Percentiles rank a stretch among this genome's conserved stretches.
Conservation (phyloP, 164 flowering plant species). For the Stephania cephalantha region DNA sequence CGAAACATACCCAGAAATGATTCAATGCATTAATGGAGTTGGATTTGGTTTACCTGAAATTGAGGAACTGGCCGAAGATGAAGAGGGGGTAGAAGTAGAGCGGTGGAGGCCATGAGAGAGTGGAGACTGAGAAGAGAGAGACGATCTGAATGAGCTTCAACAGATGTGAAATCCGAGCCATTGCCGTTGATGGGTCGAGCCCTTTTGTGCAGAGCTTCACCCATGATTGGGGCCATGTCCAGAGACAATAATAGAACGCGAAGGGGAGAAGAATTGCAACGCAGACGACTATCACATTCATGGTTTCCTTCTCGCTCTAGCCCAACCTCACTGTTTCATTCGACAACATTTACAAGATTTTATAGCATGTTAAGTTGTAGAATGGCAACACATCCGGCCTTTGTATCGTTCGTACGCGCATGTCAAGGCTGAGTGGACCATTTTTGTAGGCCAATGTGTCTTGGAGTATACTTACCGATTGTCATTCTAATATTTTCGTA, state of each 20-base stretch:
- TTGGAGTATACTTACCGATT: too few species aligned
- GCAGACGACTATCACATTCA: conserved; percentile 51
- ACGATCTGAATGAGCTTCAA: conserved; percentile 68
- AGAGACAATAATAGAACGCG: conserved; percentile 73
- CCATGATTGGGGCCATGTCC: conserved; percentile 76
- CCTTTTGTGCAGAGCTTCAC: conserved; percentile 62
- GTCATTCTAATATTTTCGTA: too few species aligned
- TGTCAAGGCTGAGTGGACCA: too few species aligned
- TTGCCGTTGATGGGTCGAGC: conserved; percentile 59
- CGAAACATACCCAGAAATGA: neutral
- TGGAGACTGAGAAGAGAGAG: conserved; percentile 61
- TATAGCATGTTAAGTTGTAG: too few species aligned
- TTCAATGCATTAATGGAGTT: neutral
- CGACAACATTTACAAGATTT: too few species aligned
- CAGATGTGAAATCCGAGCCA: conserved; percentile 71
- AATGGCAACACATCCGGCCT: too few species aligned
- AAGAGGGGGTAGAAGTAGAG: conserved; percentile 77
- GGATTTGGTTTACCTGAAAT: conserved; percentile 52
- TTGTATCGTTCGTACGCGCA: too few species aligned
- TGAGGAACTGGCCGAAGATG: conserved; percentile 78
- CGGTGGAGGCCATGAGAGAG: conserved; percentile 72
- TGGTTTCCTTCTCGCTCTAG: conserved; percentile 10
- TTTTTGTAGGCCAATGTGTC: too few species aligned
- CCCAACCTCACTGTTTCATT: neutral
- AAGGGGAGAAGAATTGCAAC: conserved; percentile 60